Evolutionary conservation across 192 early-diverging fungal genomes (phyloP).

Genomic region (Radiomyces spectabilis): DNA sequence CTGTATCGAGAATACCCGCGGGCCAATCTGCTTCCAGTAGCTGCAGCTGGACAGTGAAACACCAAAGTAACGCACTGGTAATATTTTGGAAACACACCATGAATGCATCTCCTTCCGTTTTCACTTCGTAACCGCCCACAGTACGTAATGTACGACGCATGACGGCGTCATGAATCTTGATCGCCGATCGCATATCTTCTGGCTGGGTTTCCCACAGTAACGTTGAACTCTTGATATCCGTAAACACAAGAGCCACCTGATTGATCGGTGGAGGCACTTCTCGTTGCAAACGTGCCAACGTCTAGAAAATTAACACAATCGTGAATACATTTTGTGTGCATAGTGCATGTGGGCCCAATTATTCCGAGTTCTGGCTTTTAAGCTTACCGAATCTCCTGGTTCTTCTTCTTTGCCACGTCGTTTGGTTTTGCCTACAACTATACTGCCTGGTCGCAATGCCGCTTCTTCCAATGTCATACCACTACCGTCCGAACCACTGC

Average conservation of each 20-base stretch:
- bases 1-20: conserved; percentile 66
- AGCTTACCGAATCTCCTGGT: conserved; percentile 37
- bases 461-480: too few relatives aligned
- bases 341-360: too few relatives aligned
- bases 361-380: too few relatives aligned
- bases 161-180: conserved; percentile 76
- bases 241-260: conserved; percentile 83
- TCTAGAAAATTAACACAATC: conserved; percentile 13
- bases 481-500: conserved; percentile 1
- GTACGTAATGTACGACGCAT: conserved; percentile 78
- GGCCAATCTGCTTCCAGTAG: conserved; percentile 85
- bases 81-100: conserved; percentile 89
- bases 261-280: conserved; percentile 84
- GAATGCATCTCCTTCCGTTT: conserved; percentile 92
- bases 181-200: conserved; percentile 77
- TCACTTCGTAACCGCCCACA: conserved; percentile 90
- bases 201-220: conserved; percentile 85
- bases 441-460: too few relatives aligned
- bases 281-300: conserved; percentile 53
- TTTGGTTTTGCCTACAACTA: too few relatives aligned
- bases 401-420: conserved; percentile 30
- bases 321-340: too few relatives aligned
- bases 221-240: conserved; percentile 92
- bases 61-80: conserved; percentile 78
- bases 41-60: conserved; percentile 77